These are phyloP conservation scores for Cymbopogon flexuosus DNA, from an alignment of 202 grass and related monocot species.

Conservation along the genomic window DNA sequence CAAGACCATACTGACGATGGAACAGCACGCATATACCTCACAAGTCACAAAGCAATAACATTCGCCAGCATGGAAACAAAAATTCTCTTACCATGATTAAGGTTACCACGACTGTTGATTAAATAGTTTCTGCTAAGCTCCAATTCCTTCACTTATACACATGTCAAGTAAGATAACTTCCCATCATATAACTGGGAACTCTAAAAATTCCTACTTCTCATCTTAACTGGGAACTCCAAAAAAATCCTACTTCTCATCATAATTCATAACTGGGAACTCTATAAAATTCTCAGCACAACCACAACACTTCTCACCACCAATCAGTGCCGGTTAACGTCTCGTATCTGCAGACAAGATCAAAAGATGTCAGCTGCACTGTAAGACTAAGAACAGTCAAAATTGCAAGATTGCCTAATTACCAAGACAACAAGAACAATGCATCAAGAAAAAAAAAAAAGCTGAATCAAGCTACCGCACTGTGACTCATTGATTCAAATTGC, in stretches of 20 bases:
- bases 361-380: not conserved
- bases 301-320: not conserved
- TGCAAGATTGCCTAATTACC: not conserved
- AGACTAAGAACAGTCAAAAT: not conserved
- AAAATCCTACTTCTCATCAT: not conserved
- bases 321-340: not conserved
- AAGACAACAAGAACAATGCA: not conserved
- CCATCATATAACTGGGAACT: not conserved
- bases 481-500: not conserved
- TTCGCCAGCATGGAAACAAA: not conserved
- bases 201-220: not conserved
- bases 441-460: not conserved
- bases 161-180: not conserved
- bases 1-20: not conserved
- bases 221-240: not conserved
- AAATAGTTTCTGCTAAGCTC: not conserved
- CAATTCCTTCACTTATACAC: not conserved
- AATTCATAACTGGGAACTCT: not conserved
- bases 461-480: not conserved
- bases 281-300: not conserved
- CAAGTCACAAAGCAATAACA: not conserved
- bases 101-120: not conserved
- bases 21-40: not conserved
- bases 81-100: not conserved
- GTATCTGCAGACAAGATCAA: constrained; percentile 14